Evolutionary conservation across 768 basidiomycete genomes (phyloP).

Genomic region (Phylloporus arenicola): DNA sequence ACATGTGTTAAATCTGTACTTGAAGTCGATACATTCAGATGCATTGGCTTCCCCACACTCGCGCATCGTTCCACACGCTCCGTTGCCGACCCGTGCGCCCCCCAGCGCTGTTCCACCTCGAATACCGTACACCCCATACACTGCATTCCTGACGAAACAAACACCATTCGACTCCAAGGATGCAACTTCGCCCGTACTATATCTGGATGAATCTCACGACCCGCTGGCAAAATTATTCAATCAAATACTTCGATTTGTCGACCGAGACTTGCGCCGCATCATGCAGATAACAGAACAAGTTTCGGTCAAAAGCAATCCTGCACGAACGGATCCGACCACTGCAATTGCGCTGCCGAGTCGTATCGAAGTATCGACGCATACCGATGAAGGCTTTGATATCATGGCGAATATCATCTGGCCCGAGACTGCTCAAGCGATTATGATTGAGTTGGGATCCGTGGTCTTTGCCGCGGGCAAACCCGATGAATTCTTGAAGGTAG

Average conservation of each 20-base stretch:
- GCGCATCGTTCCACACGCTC: conserved; percentile 73
- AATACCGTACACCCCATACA: conserved; percentile 50
- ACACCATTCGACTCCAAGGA: conserved; percentile 34
- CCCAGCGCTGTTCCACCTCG: conserved; percentile 40
- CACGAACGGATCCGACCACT: conserved; percentile 11
- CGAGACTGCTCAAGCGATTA: conserved; percentile 72
- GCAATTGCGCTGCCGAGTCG: background rate
- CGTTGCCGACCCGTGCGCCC: conserved; percentile 35
- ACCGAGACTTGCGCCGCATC: conserved; percentile 65
- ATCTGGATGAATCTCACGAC: conserved; percentile 63
- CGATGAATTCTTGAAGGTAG: conserved; percentile 81
- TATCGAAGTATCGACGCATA: conserved; percentile 4
- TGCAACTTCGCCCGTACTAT: conserved; percentile 35
- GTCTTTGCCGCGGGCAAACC: conserved; percentile 93
- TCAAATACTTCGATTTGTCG: conserved; percentile 74
- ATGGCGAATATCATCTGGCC: conserved; percentile 88
- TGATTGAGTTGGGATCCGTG: conserved; percentile 74
- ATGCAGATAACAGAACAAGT: conserved; percentile 75
- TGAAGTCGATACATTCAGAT: conserved; percentile 68
- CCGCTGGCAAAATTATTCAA: conserved; percentile 76
- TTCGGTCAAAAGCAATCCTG: conserved; percentile 42
- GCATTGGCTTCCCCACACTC: conserved; percentile 66
- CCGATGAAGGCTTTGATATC: conserved; percentile 61
- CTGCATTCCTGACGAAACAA: conserved; percentile 41
- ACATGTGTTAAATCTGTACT: conserved; percentile 1